Conservation (phyloP, 257 asterid species). For the Solanum chilense region DNA sequence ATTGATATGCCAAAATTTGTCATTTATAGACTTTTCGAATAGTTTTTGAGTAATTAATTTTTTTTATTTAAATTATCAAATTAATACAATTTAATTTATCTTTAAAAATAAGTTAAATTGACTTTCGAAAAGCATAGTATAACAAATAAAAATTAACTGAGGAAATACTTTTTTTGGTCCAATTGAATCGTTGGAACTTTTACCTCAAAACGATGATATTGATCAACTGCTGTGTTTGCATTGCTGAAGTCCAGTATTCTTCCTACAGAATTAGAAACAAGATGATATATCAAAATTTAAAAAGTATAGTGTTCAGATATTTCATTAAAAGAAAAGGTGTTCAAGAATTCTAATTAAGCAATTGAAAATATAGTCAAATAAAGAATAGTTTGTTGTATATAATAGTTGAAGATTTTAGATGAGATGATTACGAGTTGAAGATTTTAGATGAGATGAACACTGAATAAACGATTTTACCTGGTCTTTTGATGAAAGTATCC, state of each 20-base stretch:
- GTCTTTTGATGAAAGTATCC: constrained; percentile 62
- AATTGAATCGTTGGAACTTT: background rate
- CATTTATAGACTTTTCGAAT: accelerated
- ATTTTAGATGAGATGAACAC: background rate
- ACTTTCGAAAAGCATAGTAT: too few relatives aligned
- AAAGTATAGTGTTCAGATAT: background rate
- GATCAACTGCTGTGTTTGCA: constrained; percentile 77
- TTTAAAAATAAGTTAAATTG: too few relatives aligned
- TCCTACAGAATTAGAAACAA: constrained; percentile 18
- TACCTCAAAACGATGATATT: constrained; percentile 77
- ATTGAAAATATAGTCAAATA: background rate
- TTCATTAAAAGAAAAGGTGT: background rate
- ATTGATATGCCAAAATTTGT: too few relatives aligned
- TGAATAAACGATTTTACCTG: constrained; percentile 18
- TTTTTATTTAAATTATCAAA: too few relatives aligned
- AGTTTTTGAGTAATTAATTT: too few relatives aligned
- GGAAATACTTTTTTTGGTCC: too few relatives aligned
- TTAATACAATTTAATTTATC: too few relatives aligned
- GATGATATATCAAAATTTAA: background rate
- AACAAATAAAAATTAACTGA: too few relatives aligned
- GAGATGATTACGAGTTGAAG: background rate
- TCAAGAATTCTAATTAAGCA: background rate
- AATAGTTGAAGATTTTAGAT: too few relatives aligned
- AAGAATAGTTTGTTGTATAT: too few relatives aligned
- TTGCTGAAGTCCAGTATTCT: constrained; percentile 79